Percentiles rank a stretch among this genome's conserved stretches.
Conservation (phyloP, 768 basidiomycete species). For the Dioszegia crocea region DNA sequence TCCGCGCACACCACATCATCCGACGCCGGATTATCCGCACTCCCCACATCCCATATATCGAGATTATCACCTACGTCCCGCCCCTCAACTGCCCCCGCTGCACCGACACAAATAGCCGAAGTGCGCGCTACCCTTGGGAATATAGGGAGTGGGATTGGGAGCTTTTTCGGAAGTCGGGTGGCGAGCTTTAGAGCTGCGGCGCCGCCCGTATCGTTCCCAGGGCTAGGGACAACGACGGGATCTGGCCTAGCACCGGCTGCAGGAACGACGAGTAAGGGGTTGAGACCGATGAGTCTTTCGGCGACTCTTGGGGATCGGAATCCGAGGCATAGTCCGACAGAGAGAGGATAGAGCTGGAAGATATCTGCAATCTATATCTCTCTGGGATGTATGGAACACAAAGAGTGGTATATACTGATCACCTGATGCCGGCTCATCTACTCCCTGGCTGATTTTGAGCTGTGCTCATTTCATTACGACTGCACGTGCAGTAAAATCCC, state of each 20-base stretch:
- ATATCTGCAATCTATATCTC: too few species aligned
- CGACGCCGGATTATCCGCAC: background rate
- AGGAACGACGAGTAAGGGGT: constrained; percentile 17
- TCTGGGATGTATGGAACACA: too few species aligned
- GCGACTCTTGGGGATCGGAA: background rate
- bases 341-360: background rate
- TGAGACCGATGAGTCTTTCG: constrained; percentile 38
- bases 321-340: too few species aligned
- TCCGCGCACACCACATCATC: constrained; percentile 2
- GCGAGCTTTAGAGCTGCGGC: constrained; percentile 23
- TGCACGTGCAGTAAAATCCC: too few species aligned
- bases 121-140: constrained; percentile 43
- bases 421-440: too few species aligned
- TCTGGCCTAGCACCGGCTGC: background rate
- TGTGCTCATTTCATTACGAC: too few species aligned
- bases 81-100: background rate
- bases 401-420: too few species aligned
- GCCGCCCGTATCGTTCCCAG: background rate
- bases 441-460: too few species aligned
- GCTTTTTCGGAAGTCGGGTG: constrained; percentile 42
- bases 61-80: background rate
- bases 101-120: constrained; percentile 27
- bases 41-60: background rate
- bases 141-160: constrained; percentile 44
- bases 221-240: too few species aligned